Evolutionary conservation across 148 eudicot species (phyloP), one percentile per base, ranked within the genome.

Genomic region (Camellia lanceoleosa): DNA sequence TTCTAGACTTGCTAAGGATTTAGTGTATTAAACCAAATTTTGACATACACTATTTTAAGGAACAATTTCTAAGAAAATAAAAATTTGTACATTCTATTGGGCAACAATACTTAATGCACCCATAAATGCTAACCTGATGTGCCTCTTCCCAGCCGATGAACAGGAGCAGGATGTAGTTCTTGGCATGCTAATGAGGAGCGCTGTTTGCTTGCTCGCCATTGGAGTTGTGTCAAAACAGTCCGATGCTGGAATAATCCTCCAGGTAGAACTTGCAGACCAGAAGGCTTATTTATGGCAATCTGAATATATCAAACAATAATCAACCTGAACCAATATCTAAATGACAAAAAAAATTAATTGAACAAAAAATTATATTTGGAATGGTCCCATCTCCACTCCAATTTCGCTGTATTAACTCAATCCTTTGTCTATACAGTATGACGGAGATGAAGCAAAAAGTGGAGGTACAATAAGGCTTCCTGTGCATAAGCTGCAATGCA

Each of bases 211-310:
- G 89, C 75, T 83, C 70, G 89, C 94, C 97, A 81, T 78, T 89
- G 94, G 66, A 93, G 93, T 79, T 93, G 97, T 68, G 91, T 92
- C 86, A 95, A 84, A 80, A 93, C 94, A 82, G 99, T 95, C 56
- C 94, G 97, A 79, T 93, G 99, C 88, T 95, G 99, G 84, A 93
- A 95, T 78, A 93, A 87, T 74, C 99, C 97, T 83, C 99, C 99
- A 77, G 97, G 91, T 75, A 93, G 80, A 80, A 95, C 98, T 94
- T 92, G 98, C 83, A 94, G 83, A 58, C 98, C 96, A 38, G 96
- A 89, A 66, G 96, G 98, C 85, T 94, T 94, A 88, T 92, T 88
- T 30, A 94, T 68, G 79, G 93, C 94, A 86, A 94, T 88, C 98
- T 93, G 87, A 73, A 81, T 41, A 73, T 18, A 75, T 61, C 58